Conservation (phyloP, 2,329 filamentous ascomycete species). For the Ceratocystis ficicola region DNA sequence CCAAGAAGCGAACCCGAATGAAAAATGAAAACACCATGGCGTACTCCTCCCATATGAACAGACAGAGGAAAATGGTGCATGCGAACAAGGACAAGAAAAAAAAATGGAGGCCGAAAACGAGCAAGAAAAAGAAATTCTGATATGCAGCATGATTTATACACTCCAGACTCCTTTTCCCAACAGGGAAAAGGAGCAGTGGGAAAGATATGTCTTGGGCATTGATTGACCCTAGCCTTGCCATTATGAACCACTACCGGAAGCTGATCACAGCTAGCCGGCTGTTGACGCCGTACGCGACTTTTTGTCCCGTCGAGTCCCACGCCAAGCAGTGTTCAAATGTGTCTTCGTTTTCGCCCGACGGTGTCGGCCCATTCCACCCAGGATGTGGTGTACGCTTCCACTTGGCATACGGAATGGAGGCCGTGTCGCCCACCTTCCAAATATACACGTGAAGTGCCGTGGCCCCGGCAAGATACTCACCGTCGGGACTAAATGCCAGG, state of each 20-base stretch:
- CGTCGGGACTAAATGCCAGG: conserved; percentile 51
- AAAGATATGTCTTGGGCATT: too few relatives aligned
- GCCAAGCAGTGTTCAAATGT: conserved; percentile 49
- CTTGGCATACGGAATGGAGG: conserved; percentile 43
- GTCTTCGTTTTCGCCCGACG: conserved; percentile 40
- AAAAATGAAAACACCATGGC: background rate
- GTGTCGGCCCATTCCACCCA: conserved; percentile 47
- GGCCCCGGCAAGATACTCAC: conserved; percentile 50
- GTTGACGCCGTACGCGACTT: conserved; percentile 51
- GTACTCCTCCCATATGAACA: conserved; percentile 2
- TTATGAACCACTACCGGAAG: conserved; percentile 29
- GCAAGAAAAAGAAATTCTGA: conserved; percentile 4
- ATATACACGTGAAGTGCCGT: conserved; percentile 48
- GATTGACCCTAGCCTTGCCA: too few relatives aligned
- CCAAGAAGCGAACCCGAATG: background rate
- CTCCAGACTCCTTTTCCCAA: background rate
- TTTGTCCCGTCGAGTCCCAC: conserved; percentile 51
- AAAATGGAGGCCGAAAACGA: background rate
- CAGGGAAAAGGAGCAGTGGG: background rate
- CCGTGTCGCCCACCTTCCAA: conserved; percentile 51
- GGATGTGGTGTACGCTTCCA: conserved; percentile 45
- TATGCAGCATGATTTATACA: conserved; percentile 14
- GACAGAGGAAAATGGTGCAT: background rate
- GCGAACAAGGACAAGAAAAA: background rate
- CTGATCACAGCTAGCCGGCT: conserved; percentile 44